Base-by-base conservation (phyloP, 345 rosid species). In the Linum lewisii region DNA sequence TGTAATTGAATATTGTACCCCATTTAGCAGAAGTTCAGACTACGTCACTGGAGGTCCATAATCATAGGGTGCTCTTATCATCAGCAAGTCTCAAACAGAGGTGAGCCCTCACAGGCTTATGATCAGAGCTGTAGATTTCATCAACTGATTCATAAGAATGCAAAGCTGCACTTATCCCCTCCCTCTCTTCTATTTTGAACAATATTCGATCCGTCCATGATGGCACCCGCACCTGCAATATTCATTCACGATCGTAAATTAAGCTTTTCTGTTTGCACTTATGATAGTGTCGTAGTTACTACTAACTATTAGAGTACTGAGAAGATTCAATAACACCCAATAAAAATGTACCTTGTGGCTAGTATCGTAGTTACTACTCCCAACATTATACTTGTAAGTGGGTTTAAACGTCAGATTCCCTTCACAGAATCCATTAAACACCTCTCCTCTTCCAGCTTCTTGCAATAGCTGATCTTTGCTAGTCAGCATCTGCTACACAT, bases 361-460 rank as follows among this genome's bases (percentile, higher is more conserved):
- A 60, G 88, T 81, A 51, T 84, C 84, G 20, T 84, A 82, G 67
- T 72, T 73, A 70, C 71, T 81, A 26, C 86, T 82, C 68, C 91
- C 88, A 4, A 73, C 59, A 21, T 84, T 63, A 57, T 84, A 81
- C 56, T 84, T 82, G 34, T 79, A 87, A 0, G 89, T 81, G 9
- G 95, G 95, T 66, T 87, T 85, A 64, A 85, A 83, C 24, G 70
- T 66, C 54, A 81, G 61, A 10, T 76, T 71, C 19, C 91, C 91
- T 59, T 87, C 91, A 52, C 65, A 64, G 51, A 74, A 87, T 26
- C 95, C 95, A 3, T 68, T 22, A 65, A 84, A 82, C 50, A 87
- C 77, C 66, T 74, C 74, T 29, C 88, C 88, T 62, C 82, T 79
- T 60, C 68, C 82, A 5, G 95, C 95, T 66, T 87, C 90, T 66